Percentiles rank a stretch among this genome's conserved stretches.
These are phyloP conservation scores for Alternaria brassicae DNA, from an alignment of 2,329 filamentous ascomycete species.

Conservation along the genomic window DNA sequence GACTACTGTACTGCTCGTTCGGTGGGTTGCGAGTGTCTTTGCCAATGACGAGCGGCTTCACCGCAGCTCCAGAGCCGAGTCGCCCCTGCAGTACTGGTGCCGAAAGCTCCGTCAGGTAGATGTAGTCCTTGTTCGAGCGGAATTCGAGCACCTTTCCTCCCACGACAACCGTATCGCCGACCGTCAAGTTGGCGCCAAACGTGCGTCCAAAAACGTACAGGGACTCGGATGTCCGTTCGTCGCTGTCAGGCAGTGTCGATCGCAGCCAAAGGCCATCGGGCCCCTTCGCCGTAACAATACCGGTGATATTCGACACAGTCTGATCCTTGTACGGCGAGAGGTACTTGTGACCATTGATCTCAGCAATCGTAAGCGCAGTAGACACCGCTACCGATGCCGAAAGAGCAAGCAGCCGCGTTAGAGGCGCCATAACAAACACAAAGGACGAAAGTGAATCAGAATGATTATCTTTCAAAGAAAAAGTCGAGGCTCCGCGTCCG, in stretches of 20 bases:
- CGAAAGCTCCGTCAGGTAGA: constrained; percentile 70
- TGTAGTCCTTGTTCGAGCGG: constrained; percentile 62
- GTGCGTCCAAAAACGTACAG: constrained; percentile 68
- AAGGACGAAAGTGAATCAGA: background rate
- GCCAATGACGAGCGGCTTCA: constrained; percentile 68
- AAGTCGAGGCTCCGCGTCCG: background rate
- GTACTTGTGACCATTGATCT: constrained; percentile 72
- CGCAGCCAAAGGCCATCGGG: constrained; percentile 70
- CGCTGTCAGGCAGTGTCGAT: constrained; percentile 64
- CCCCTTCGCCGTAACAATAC: constrained; percentile 69
- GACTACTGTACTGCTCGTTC: constrained; percentile 64
- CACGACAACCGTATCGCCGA: constrained; percentile 69
- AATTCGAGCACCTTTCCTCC: constrained; percentile 68
- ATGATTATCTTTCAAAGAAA: background rate
- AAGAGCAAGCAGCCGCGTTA: constrained; percentile 25
- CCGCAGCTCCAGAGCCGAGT: constrained; percentile 61
- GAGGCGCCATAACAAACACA: constrained; percentile 19
- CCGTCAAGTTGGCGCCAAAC: constrained; percentile 53
- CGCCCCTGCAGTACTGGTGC: constrained; percentile 62
- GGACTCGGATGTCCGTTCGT: constrained; percentile 67
- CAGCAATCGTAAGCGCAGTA: constrained; percentile 52
- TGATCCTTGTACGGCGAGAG: constrained; percentile 67
- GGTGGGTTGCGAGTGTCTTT: constrained; percentile 65
- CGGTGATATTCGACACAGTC: constrained; percentile 65
- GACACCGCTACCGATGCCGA: constrained; percentile 25